A percentile compares a stretch with the other conserved stretches of the same genome.
Conservation (phyloP, 805 yeast genomes). For the Wickerhamomyces mucosus region DNA sequence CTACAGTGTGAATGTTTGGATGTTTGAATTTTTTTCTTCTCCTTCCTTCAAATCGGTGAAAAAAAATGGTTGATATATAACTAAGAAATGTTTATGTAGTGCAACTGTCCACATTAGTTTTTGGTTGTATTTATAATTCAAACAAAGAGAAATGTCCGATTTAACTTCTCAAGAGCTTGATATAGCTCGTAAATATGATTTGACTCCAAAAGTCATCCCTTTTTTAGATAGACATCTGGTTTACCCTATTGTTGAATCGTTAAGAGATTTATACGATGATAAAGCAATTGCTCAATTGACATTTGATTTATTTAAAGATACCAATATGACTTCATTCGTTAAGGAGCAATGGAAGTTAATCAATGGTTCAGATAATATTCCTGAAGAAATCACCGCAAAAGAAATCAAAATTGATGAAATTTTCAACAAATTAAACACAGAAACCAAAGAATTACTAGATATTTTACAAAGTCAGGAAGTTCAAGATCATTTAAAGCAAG, state of each 20-base stretch:
- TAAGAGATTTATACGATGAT: slow-evolving; percentile 35
- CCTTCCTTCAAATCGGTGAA: too few relatives aligned
- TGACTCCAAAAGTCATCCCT: slow-evolving; percentile 43
- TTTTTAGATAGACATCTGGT: slow-evolving; percentile 55
- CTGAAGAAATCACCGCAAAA: slow-evolving; percentile 31
- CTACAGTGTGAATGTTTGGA: too few relatives aligned
- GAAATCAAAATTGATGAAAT: slow-evolving; percentile 31
- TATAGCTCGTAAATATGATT: slow-evolving; percentile 40
- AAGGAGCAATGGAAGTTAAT: slow-evolving; percentile 34
- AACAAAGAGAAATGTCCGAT: slow-evolving; percentile 13
- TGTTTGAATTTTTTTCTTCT: too few relatives aligned
- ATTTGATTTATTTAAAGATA: slow-evolving; percentile 45
- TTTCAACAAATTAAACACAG: slow-evolving; percentile 27
- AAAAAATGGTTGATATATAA: too few relatives aligned
- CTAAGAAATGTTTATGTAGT: too few relatives aligned
- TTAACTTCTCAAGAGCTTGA: slow-evolving; percentile 25
- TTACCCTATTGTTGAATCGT: slow-evolving; percentile 41
- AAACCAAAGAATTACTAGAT: slow-evolving; percentile 36
- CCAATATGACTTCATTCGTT: slow-evolving; percentile 44
- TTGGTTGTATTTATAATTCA: not conserved
- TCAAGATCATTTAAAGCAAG: slow-evolving; percentile 42
- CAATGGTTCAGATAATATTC: slow-evolving; percentile 29
- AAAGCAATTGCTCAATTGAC: slow-evolving; percentile 36
- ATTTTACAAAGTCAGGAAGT: slow-evolving; percentile 40
- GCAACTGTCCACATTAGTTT: too few relatives aligned